Percentiles rank a stretch among this genome's conserved stretches.
These are phyloP conservation scores for Hevea brasiliensis DNA, from an alignment of 345 rosid species.

Conservation along the genomic window DNA sequence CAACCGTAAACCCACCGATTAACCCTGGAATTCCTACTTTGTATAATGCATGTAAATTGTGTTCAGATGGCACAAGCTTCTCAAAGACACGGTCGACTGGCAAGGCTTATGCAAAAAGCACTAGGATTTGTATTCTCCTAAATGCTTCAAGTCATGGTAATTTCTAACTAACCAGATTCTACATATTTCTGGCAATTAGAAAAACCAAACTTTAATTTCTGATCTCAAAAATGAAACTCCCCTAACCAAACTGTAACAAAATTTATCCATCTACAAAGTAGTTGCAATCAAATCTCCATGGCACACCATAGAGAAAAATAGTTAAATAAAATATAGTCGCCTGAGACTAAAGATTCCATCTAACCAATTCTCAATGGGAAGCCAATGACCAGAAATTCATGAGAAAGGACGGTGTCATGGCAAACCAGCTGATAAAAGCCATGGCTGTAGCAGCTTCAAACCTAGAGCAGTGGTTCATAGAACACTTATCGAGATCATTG, in stretches of 20 bases:
- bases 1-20: not conserved
- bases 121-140: too few species aligned
- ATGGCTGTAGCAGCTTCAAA: constrained; percentile 72
- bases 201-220: not conserved
- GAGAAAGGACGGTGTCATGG: constrained; percentile 63
- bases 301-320: not conserved
- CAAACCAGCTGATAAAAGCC: constrained; percentile 74
- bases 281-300: constrained; percentile 19
- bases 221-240: not conserved
- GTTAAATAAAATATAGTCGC: not conserved
- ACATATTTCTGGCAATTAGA: not conserved
- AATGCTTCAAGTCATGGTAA: not conserved
- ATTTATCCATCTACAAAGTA: constrained; percentile 28
- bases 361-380: constrained; percentile 35
- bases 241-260: constrained; percentile 17
- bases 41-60: too few species aligned
- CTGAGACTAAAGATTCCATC: not conserved
- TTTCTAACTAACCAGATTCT: not conserved
- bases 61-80: too few species aligned
- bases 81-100: too few species aligned
- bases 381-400: constrained; percentile 78
- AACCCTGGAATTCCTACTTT: not conserved
- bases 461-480: constrained; percentile 51
- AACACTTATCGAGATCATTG: constrained; percentile 60
- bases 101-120: too few species aligned